Evolutionary conservation across 2,329 filamentous ascomycete species (phyloP), one percentile per base, ranked within the genome.

Genomic region (Coccinonectria pachysandricola): DNA sequence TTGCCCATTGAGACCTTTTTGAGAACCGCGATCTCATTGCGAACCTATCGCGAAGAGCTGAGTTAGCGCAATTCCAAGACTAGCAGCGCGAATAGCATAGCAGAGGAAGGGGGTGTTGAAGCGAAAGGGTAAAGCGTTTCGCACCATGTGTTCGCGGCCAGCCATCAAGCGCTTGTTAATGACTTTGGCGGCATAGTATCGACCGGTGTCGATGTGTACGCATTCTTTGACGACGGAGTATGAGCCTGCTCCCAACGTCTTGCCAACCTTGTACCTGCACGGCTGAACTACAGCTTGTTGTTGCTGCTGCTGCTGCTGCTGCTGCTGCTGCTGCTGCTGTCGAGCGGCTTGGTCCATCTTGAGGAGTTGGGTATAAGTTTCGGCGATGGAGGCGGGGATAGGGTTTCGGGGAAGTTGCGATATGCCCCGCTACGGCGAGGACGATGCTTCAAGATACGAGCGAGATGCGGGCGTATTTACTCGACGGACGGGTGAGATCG

Each of bases 151-250:
- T 61, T 98, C 91, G 43, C 91, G 73, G 17, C 91, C 91, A 6
- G 86, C 83, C 91, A 98, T 98, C 42, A 98, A 65, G 31, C 88
- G 72, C 69, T 98, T 98, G 64, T 98, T 98, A 60, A 98, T 98
- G 37, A 98, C 91, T 57, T 98, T 98, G 36, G 91, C 88, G 15
- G 91, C 91, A 76, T 96, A 98, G 60, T 95, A 96, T 41, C 87
- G 77, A 23, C 88, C 88, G 0, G 91, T 96, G 46, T 96, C 88
- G 49, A 96, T 96, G 55, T 98, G 91, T 15, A 96, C 87, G 53
- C 91, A 98, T 62, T 98, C 91, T 57, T 96, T 96, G 37, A 98
- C 91, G 25, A 96, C 91, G 19, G 87, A 95, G 61, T 98, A 98
- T 31, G 87, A 95, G 39, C 91, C 91, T 17, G 91, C 87, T 37